Percentiles rank a stretch among this genome's conserved stretches.
Conservation (phyloP, 129 eudicot genomes). For the Calendula officinalis region DNA sequence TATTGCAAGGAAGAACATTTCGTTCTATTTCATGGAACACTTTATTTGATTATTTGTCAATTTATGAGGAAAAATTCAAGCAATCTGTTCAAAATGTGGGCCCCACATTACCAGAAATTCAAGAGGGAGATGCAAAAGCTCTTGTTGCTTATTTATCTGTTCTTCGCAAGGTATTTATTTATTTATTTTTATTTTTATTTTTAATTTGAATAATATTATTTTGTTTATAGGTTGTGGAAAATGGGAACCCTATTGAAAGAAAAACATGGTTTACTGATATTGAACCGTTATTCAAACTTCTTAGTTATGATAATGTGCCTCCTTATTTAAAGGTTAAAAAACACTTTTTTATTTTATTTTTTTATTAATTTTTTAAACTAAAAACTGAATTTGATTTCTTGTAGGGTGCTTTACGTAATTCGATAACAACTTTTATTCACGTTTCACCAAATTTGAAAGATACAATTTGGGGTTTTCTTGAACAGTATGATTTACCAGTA, state of each 20-base stretch:
- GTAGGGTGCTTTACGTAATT: too few relatives aligned
- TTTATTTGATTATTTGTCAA: constrained; percentile 45
- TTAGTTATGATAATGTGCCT: constrained; percentile 93
- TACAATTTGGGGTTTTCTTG: too few relatives aligned
- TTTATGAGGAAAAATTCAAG: too few relatives aligned
- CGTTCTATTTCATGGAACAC: constrained; percentile 35
- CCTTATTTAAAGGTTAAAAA: not conserved
- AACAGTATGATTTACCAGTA: too few relatives aligned
- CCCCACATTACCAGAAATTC: too few relatives aligned
- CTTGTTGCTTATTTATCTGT: constrained; percentile 82
- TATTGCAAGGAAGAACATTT: constrained; percentile 83
- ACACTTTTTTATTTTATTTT: not conserved
- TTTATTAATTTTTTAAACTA: too few relatives aligned
- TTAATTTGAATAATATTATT: constrained; percentile 9
- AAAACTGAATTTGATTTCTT: too few relatives aligned
- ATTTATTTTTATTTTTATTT: too few relatives aligned
- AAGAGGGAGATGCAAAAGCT: too few relatives aligned
- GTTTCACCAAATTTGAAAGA: too few relatives aligned
- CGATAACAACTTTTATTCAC: not conserved
- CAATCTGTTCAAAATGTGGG: too few relatives aligned
- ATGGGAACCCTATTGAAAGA: constrained; percentile 82
- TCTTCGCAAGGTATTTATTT: constrained; percentile 65
- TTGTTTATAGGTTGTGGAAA: constrained; percentile 62
- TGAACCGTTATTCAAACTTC: constrained; percentile 93
- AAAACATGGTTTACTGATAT: constrained; percentile 97